Evolutionary conservation across 805 yeast genomes (phyloP), one percentile per base, ranked within the genome.

Genomic region (Groenewaldozyma salmanticensis): DNA sequence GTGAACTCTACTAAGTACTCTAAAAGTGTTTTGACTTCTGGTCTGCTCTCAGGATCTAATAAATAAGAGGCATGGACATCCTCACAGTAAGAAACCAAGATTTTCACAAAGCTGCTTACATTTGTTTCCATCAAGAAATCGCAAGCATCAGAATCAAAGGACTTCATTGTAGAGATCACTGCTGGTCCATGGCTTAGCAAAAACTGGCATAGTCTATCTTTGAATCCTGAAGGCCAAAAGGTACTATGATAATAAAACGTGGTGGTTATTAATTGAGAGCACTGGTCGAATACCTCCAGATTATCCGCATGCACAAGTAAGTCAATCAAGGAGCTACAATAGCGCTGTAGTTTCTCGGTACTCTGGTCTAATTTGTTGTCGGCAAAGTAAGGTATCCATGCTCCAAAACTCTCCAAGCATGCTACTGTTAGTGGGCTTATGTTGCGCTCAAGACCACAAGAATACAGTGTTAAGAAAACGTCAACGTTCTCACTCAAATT

Each of bases 151-250:
- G 20, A 19, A n/a, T n/a, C n/a, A n/a, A 27, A 29, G 18, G 16
- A 39, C 37, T 2, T 43, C 41, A 6, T 17, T 18, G 2, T 6
- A 29, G 6, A 35, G 21, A n/a, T 35, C 33, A 7, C 27, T 35
- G 6, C n/a, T 21, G 5, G 35, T 11, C 36, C 41, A 21, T 33
- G 35, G 27, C 2, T 13, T 5, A 27, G 39, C 38, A 43, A 31
- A 29, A 2, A 18, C 9, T 40, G 31, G 19, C 33, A 13, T 17
- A 51, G 37, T 11, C 29, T 20, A 11, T 35, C 39, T 29, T 42
- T 43, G 27, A 38, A 41, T 4, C 41, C 32, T 17, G 31, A 37
- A 5, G 48, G 31, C 53, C 54, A 52, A 21, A 42, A 39, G 13
- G 37, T 9, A 4, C 35, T 38, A 33, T 42, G 39, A 6, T 27